Evolutionary conservation across 108 stramenopile species (phyloP).

Genomic region (Pseudonitzschia pungens): DNA sequence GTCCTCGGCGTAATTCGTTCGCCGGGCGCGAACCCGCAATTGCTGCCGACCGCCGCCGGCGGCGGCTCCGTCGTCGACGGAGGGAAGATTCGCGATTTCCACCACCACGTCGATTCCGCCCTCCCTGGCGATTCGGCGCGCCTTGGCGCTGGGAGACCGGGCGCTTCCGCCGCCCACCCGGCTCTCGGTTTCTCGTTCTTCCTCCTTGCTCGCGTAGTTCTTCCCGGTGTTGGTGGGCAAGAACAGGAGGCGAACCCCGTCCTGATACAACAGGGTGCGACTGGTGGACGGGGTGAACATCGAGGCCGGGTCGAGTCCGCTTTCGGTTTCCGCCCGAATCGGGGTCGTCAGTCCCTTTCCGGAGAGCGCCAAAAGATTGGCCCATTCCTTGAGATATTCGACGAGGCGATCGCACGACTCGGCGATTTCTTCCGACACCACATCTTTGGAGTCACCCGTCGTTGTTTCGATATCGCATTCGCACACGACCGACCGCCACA

Average conservation of each 20-base stretch:
- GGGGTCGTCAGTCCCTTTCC: conserved; percentile 80
- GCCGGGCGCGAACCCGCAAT: conserved; percentile 71
- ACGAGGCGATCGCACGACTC: conserved; percentile 39
- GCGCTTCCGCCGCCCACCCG: neutral
- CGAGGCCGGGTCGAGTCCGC: conserved; percentile 26
- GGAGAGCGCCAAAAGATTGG: conserved; percentile 39
- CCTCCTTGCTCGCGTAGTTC: conserved; percentile 61
- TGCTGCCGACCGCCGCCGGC: neutral
- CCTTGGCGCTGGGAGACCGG: neutral
- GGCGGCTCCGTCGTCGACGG: neutral
- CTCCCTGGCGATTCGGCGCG: conserved; percentile 39
- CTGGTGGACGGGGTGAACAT: conserved; percentile 22
- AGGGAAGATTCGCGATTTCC: conserved; percentile 47
- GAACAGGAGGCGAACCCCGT: conserved; percentile 64
- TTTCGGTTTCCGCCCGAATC: conserved; percentile 25
- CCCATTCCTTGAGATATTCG: conserved; percentile 73
- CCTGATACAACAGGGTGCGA: conserved; percentile 36
- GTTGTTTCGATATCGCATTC: conserved; percentile 35
- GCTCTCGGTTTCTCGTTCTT: conserved; percentile 43
- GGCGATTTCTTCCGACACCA: conserved; percentile 13
- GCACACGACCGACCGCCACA: conserved; percentile 36
- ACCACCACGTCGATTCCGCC: conserved; percentile 79
- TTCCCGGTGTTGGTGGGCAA: conserved; percentile 70
- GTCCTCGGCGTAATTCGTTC: conserved; percentile 75
- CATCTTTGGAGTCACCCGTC: neutral